Base-by-base conservation (phyloP, 495 filamentous ascomycete species). In the Penicillium antarcticum region DNA sequence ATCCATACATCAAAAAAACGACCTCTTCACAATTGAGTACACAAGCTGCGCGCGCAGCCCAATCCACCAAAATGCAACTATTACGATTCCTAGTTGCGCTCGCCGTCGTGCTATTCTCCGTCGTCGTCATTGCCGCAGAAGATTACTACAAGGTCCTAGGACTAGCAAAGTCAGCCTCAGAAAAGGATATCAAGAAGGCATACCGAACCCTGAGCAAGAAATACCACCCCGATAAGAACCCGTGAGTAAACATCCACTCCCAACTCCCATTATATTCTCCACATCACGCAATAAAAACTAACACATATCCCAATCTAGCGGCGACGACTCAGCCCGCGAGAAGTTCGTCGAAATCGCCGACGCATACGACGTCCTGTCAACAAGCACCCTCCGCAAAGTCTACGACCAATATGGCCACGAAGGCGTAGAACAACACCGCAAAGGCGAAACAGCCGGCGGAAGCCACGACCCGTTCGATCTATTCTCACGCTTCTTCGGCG, bases 201-300 rank as follows among this genome's bases (percentile, higher is more conserved):
- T 99, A 99, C 70, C 83, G 91, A 42, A 87, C 82, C 42, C 74
- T 97, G 4, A 94, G 88, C 78, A 97, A 97, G 72, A 95, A 96
- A 72, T 96, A 80, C 69, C 94, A 99, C 62, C 94, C 94, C 1
- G 94, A 99, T 67, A 99, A 99, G 81, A 99, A 99, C 56, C 94
- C 94, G 89, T 95, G 74, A 61, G 87, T 80, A 9, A 29, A 29
- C 26, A 29, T 6, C 2, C 16, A n/a, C 10, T 17, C n/a, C 10
- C 14, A 10, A 5, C 8, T 14, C 26, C 8, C 19, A 31, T 33
- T 9, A 21, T 31, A 5, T 33, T 17, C 8, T 6, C 18, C 29
- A 3, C 18, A 1, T 36, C 10, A 8, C 18, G 34, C 33, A 12
- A 39, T 19, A 31, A 23, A 29, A 29, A 8, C 38, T 51, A 49